Conservation (phyloP, 371 early-diverging fungal species). For the Phascolomyces articulosus region DNA sequence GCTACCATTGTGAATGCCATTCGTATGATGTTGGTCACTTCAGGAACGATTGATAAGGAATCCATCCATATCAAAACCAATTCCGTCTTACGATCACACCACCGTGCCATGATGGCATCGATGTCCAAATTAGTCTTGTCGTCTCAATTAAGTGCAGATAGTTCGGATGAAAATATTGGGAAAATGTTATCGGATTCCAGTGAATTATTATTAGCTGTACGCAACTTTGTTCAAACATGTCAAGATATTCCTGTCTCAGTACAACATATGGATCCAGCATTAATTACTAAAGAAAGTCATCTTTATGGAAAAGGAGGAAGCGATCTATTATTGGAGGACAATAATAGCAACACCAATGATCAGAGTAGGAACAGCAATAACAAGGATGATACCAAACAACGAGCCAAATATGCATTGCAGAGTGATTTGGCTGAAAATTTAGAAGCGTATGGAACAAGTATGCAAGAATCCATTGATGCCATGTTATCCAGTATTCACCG, state of each 20-base stretch:
- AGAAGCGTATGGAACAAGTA: slow-evolving; percentile 37
- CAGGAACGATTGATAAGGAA: slow-evolving; percentile 76
- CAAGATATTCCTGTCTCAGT: slow-evolving; percentile 69
- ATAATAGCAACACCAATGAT: slow-evolving; percentile 19
- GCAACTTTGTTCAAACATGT: slow-evolving; percentile 79
- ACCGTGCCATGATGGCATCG: slow-evolving; percentile 79
- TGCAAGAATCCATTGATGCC: slow-evolving; percentile 42
- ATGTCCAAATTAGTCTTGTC: slow-evolving; percentile 84
- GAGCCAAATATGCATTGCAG: slow-evolving; percentile 26
- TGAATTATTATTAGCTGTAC: slow-evolving; percentile 75
- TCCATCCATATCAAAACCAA: slow-evolving; percentile 65
- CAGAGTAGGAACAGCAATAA: background rate
- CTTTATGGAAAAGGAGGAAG: too few relatives aligned
- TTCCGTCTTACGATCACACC: slow-evolving; percentile 68
- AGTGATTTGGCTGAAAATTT: slow-evolving; percentile 34
- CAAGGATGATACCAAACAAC: background rate
- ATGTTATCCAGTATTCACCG: slow-evolving; percentile 23
- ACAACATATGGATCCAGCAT: slow-evolving; percentile 47
- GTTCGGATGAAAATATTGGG: slow-evolving; percentile 32
- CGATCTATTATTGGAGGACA: too few relatives aligned
- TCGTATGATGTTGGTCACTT: slow-evolving; percentile 81
- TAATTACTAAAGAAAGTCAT: slow-evolving; percentile 14
- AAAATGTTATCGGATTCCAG: slow-evolving; percentile 37
- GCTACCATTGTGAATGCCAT: slow-evolving; percentile 74
- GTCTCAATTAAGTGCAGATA: slow-evolving; percentile 79